phyloP scores from a whole-genome alignment of 176 grass and related monocot species.

The Zea luxurians region DNA sequence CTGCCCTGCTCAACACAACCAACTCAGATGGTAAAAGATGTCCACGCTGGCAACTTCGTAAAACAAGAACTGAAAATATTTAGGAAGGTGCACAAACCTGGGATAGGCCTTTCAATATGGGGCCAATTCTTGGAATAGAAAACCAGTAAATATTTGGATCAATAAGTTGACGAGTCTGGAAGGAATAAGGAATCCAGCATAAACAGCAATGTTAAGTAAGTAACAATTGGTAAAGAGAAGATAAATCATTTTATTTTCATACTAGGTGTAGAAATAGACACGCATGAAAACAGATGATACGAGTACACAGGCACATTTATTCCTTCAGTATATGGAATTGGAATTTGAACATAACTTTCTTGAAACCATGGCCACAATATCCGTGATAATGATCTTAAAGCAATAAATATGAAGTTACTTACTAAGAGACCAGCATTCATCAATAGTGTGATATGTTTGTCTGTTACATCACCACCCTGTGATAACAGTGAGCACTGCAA shows the following conservation, averaged over 20 bases:
- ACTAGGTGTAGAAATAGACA: slow-evolving; percentile 2
- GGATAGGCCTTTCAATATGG: slow-evolving; percentile 71
- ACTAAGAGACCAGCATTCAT: slow-evolving; percentile 85
- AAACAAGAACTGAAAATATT: background rate
- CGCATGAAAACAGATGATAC: slow-evolving; percentile 7
- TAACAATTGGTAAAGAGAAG: slow-evolving; percentile 22
- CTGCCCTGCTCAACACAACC: slow-evolving; percentile 52
- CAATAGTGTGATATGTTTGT: slow-evolving; percentile 74
- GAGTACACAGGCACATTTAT: background rate
- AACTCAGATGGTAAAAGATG: slow-evolving; percentile 14
- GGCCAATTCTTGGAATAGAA: slow-evolving; percentile 76
- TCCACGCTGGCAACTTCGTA: background rate
- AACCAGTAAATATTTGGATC: slow-evolving; percentile 92
- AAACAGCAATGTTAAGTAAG: slow-evolving; percentile 17
- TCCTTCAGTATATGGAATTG: slow-evolving; percentile 13
- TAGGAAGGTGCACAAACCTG: slow-evolving; percentile 54
- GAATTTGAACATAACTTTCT: slow-evolving; percentile 15
- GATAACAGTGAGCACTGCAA: slow-evolving; percentile 80
- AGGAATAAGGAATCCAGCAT: slow-evolving; percentile 20
- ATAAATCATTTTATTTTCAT: slow-evolving; percentile 1
- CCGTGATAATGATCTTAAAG: background rate
- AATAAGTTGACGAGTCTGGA: slow-evolving; percentile 83
- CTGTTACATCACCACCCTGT: slow-evolving; percentile 59
- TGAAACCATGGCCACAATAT: background rate
- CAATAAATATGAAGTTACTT: slow-evolving; percentile 43